Conservation (phyloP, 2,329 filamentous ascomycete genomes). For the Trichoderma koningii region DNA sequence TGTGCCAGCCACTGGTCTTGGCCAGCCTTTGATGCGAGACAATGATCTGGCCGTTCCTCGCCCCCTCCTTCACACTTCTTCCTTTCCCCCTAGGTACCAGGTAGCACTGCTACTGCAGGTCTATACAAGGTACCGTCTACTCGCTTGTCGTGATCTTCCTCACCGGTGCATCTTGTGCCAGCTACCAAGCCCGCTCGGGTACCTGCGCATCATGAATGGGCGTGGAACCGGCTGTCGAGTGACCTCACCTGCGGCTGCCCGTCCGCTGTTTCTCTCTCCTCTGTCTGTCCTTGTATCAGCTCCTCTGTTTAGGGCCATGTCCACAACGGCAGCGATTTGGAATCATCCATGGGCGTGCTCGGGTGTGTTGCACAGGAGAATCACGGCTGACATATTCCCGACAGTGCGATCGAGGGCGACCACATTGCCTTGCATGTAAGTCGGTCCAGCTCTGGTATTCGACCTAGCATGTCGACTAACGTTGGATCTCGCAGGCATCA, state of each 20-base stretch:
- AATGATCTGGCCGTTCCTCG: neutral
- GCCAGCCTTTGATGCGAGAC: neutral
- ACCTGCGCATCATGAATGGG: neutral
- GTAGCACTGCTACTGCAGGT: no score
- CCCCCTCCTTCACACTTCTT: neutral
- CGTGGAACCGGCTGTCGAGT: neutral
- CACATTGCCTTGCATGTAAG: constrained; percentile 67
- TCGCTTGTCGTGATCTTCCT: neutral
- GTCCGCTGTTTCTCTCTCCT: neutral
- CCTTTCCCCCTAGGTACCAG: neutral
- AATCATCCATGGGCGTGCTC: neutral
- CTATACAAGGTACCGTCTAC: neutral
- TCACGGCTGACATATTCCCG: constrained; percentile 1
- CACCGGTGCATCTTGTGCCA: neutral
- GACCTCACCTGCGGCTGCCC: neutral
- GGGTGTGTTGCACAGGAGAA: constrained; percentile 7
- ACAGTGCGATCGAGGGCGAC: constrained; percentile 74
- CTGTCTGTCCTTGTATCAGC: neutral
- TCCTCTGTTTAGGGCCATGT: neutral
- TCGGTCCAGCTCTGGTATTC: constrained; percentile 8
- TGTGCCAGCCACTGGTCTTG: neutral
- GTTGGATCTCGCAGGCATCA: constrained; percentile 59
- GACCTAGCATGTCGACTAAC: neutral
- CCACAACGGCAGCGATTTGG: neutral
- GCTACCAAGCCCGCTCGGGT: neutral